Evolutionary conservation across 306 rosid species (phyloP).

Genomic region (Dalbergia cochinchinensis): DNA sequence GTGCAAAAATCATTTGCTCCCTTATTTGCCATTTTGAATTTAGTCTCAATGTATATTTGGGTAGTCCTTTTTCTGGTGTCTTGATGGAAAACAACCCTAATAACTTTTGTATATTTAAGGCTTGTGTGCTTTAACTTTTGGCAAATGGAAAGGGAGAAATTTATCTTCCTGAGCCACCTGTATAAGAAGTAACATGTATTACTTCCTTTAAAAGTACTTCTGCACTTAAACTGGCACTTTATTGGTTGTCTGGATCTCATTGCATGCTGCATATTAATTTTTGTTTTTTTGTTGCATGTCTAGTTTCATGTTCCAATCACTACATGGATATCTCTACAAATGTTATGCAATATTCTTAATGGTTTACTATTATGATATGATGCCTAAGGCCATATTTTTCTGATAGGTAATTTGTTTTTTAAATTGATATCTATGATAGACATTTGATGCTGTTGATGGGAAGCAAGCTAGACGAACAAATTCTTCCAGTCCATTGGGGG

Average conservation of each 20-base stretch:
- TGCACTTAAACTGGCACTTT: too few relatives aligned
- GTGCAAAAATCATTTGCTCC: not conserved
- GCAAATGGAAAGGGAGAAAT: too few relatives aligned
- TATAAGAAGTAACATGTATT: too few relatives aligned
- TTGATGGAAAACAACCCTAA: conserved; percentile 27
- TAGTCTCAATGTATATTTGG: conserved; percentile 8
- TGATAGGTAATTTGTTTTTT: not conserved
- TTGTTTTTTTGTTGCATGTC: not conserved
- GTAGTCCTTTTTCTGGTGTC: conserved; percentile 27
- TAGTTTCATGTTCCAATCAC: conserved; percentile 6
- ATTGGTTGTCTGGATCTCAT: conserved; percentile 5
- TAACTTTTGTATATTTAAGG: conserved; percentile 8
- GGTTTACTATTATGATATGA: not conserved
- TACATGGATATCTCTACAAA: conserved; percentile 16
- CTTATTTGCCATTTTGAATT: not conserved
- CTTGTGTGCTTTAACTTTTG: too few relatives aligned
- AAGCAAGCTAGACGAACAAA: conserved; percentile 97
- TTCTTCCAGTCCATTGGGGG: conserved; percentile 98
- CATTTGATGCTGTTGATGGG: conserved; percentile 99
- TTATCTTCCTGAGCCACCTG: too few relatives aligned
- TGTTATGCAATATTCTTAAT: not conserved
- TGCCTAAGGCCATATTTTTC: not conserved
- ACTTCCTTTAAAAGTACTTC: too few relatives aligned
- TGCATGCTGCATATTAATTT: not conserved
- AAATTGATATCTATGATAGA: conserved; percentile 53